Conservation (phyloP, 2,329 filamentous ascomycete genomes). For the Colletotrichum destructivum region DNA sequence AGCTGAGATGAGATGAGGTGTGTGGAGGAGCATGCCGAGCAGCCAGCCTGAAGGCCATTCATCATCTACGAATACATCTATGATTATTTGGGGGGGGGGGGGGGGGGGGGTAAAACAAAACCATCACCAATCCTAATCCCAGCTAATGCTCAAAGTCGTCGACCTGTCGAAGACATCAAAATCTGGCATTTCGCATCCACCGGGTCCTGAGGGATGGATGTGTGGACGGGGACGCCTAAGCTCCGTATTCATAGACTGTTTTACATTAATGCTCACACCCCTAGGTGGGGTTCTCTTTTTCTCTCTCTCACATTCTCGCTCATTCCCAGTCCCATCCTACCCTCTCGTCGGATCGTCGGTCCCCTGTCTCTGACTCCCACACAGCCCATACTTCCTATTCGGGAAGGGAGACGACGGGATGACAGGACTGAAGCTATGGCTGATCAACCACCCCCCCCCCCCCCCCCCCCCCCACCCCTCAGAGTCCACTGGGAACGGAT, state of each 20-base stretch:
- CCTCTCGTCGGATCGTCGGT: conserved; percentile 20
- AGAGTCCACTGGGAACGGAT: background rate
- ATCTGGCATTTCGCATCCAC: background rate
- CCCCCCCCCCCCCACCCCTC: too few relatives aligned
- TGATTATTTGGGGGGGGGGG: too few relatives aligned
- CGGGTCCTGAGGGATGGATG: conserved; percentile 19
- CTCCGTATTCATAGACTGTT: conserved; percentile 55
- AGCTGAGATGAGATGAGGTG: conserved; percentile 23
- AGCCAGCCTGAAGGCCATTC: background rate
- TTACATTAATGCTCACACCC: conserved; percentile 52
- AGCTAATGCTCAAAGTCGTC: background rate
- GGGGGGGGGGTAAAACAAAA: background rate
- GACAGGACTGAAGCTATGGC: conserved; percentile 17
- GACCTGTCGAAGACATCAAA: background rate
- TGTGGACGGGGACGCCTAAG: conserved; percentile 44
- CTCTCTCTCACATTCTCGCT: conserved; percentile 4
- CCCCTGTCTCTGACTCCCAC: conserved; percentile 30
- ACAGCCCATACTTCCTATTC: conserved; percentile 36
- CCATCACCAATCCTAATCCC: background rate
- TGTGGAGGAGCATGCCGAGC: conserved; percentile 17
- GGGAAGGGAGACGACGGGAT: conserved; percentile 32
- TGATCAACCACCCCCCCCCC: background rate
- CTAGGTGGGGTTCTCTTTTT: conserved; percentile 22
- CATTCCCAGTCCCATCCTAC: background rate
- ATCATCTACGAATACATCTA: background rate